A percentile compares a stretch with the other conserved stretches of the same genome.
These are phyloP conservation scores for Microstroma glucosiphilum DNA, from an alignment of 1,284 basidiomycete genomes.

Conservation along the genomic window DNA sequence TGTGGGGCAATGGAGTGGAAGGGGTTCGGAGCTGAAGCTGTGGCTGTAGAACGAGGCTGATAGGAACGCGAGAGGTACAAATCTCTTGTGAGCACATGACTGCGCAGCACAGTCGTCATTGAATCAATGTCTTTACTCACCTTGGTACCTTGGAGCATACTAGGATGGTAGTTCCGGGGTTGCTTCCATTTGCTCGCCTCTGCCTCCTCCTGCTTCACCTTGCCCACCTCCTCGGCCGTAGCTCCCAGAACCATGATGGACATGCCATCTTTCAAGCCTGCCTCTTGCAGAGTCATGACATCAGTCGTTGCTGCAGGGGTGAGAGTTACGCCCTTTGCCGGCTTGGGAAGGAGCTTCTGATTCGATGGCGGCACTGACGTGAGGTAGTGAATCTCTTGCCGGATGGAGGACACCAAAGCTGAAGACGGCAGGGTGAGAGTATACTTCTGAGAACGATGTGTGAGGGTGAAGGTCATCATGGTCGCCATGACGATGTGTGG, in stretches of 20 bases:
- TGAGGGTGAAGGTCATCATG: too few relatives aligned
- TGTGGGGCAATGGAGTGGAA: slow-evolving; percentile 30
- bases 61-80: not conserved
- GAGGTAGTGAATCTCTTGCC: slow-evolving; percentile 19
- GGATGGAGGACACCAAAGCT: slow-evolving; percentile 16
- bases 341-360: slow-evolving; percentile 30
- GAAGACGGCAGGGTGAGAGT: too few relatives aligned
- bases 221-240: slow-evolving; percentile 22
- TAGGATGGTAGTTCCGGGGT: slow-evolving; percentile 37
- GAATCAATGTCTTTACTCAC: slow-evolving; percentile 8
- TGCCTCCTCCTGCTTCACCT: slow-evolving; percentile 9
- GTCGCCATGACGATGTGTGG: too few relatives aligned
- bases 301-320: not conserved
- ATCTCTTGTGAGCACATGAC: too few relatives aligned
- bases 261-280: slow-evolving; percentile 15
- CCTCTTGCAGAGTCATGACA: slow-evolving; percentile 11
- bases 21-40: slow-evolving; percentile 7
- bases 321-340: slow-evolving; percentile 12
- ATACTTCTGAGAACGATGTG: too few relatives aligned
- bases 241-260: slow-evolving; percentile 31
- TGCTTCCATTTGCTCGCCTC: slow-evolving; percentile 19
- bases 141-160: slow-evolving; percentile 29
- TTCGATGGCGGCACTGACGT: slow-evolving; percentile 23
- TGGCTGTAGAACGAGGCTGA: slow-evolving; percentile 6
- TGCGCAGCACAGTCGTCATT: not conserved